These are phyloP conservation scores for Dothideomycetes sp. DNA, from an alignment of 2,329 filamentous ascomycete species.

Conservation along the genomic window DNA sequence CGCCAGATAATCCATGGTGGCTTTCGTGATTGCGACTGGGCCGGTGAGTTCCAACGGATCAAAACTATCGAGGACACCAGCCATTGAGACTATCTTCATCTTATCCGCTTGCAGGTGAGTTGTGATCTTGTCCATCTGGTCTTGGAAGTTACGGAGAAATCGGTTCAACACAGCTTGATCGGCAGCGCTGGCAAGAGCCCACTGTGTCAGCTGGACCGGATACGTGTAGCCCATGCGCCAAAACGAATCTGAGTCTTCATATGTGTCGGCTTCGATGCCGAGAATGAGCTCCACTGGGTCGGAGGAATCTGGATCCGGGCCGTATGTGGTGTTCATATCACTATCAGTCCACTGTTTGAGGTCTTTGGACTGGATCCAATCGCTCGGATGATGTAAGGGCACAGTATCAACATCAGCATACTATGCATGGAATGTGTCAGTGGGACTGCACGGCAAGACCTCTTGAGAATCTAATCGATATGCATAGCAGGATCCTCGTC, in stretches of 20 bases:
- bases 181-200: not conserved
- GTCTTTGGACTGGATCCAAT: not conserved
- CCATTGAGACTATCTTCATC: too few species aligned
- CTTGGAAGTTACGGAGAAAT: not conserved
- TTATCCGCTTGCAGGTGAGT: not conserved
- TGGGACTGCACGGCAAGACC: not conserved
- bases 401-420: not conserved
- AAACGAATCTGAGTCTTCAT: not conserved
- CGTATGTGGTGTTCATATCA: not conserved
- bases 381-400: not conserved
- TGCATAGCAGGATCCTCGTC: too few species aligned
- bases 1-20: not conserved
- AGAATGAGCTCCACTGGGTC: not conserved
- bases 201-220: constrained; percentile 1
- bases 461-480: not conserved
- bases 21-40: not conserved
- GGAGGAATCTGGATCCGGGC: not conserved
- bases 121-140: not conserved
- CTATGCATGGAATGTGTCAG: not conserved
- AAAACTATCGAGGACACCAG: not conserved
- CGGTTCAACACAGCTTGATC: not conserved
- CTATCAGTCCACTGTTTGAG: not conserved
- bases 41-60: not conserved
- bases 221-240: not conserved
- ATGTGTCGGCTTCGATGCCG: not conserved